Percentiles rank a stretch among this genome's conserved stretches.
These are phyloP conservation scores for Talaromyces sp. DNA, from an alignment of 2,329 filamentous ascomycete species.

Conservation along the genomic window DNA sequence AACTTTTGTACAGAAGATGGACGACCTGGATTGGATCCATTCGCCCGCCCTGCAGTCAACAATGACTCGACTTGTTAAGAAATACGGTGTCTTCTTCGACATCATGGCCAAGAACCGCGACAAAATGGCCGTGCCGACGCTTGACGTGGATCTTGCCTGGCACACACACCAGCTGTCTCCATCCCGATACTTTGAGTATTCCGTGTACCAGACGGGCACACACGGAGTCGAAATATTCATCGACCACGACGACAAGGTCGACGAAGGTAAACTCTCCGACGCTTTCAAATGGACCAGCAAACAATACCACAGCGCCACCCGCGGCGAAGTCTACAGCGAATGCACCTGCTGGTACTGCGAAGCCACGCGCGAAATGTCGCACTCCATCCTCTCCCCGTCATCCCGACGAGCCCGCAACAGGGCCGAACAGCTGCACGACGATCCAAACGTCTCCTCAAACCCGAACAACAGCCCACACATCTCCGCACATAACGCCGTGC, in stretches of 20 bases:
- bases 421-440: constrained; percentile 42
- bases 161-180: constrained; percentile 75
- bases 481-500: constrained; percentile 66
- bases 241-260: constrained; percentile 80
- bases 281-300: constrained; percentile 70
- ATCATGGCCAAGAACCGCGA: constrained; percentile 34
- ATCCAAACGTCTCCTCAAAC: constrained; percentile 40
- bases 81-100: constrained; percentile 43
- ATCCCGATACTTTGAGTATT: constrained; percentile 57
- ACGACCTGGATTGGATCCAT: constrained; percentile 71
- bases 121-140: constrained; percentile 29
- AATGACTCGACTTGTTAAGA: constrained; percentile 59
- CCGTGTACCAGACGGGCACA: constrained; percentile 35
- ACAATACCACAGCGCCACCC: constrained; percentile 60
- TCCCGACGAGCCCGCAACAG: constrained; percentile 49
- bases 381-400: constrained; percentile 39
- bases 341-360: constrained; percentile 86
- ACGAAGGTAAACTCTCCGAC: constrained; percentile 58
- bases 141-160: constrained; percentile 35
- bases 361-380: constrained; percentile 54
- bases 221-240: constrained; percentile 52
- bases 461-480: constrained; percentile 62
- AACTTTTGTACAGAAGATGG: constrained; percentile 57
- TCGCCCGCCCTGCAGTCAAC: constrained; percentile 60
- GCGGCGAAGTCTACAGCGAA: constrained; percentile 63